Evolutionary conservation across 2,329 filamentous ascomycete species (phyloP).

Genomic region (Chlorencoelia australis): DNA sequence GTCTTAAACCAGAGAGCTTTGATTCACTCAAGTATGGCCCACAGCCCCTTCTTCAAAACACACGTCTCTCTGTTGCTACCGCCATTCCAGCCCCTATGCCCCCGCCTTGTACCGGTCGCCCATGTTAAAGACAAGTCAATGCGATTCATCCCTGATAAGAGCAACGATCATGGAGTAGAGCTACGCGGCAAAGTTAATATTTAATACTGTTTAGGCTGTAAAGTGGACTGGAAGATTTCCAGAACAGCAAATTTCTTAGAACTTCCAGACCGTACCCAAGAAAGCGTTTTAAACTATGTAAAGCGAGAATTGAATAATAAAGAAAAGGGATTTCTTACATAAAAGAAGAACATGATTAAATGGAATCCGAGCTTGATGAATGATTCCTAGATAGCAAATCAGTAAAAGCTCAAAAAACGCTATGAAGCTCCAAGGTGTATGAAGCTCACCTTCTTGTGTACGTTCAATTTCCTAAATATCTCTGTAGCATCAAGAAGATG

Average conservation of each 20-base stretch:
- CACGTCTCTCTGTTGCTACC: too few relatives aligned
- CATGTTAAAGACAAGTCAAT: conserved; percentile 43
- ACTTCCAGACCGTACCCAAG: too few relatives aligned
- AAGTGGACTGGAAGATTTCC: too few relatives aligned
- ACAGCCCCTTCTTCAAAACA: too few relatives aligned
- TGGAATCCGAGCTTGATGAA: conserved; percentile 99
- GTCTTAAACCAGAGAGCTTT: too few relatives aligned
- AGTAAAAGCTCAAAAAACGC: background rate
- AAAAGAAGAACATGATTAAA: conserved; percentile 99
- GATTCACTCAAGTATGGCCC: too few relatives aligned
- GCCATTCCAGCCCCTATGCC: too few relatives aligned
- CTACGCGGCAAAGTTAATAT: background rate
- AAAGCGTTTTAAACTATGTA: too few relatives aligned
- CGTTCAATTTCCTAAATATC: conserved; percentile 98
- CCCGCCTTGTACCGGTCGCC: conserved; percentile 16
- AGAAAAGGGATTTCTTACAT: too few relatives aligned
- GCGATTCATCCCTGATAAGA: conserved; percentile 86
- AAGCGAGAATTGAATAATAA: background rate
- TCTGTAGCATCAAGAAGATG: conserved; percentile 96
- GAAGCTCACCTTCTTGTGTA: conserved; percentile 81
- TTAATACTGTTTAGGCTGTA: background rate
- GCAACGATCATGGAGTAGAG: conserved; percentile 51
- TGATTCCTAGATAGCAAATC: conserved; percentile 58
- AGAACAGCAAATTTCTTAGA: too few relatives aligned
- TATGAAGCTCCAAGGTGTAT: background rate